These are phyloP conservation scores for Didymella lethalis DNA, from an alignment of 2,329 filamentous ascomycete species.

Conservation along the genomic window DNA sequence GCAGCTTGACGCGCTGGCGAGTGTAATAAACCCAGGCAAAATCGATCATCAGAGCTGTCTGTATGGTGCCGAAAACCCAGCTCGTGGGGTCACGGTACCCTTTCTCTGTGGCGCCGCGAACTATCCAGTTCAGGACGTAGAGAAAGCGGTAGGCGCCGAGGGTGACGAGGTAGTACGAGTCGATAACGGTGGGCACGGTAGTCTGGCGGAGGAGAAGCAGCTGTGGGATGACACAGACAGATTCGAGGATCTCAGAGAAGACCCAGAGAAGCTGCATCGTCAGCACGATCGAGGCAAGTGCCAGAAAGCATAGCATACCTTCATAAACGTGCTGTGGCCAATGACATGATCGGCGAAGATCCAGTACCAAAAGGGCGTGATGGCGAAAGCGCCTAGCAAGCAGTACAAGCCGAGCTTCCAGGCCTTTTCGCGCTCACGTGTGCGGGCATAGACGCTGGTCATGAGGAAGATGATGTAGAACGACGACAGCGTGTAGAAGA, in stretches of 20 bases:
- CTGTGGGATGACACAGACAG: conserved; percentile 88
- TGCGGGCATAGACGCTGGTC: conserved; percentile 84
- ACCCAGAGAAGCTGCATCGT: conserved; percentile 74
- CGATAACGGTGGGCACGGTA: conserved; percentile 93
- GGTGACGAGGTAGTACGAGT: conserved; percentile 92
- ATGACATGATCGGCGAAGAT: conserved; percentile 67
- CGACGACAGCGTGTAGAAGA: conserved; percentile 85
- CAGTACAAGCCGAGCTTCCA: conserved; percentile 86
- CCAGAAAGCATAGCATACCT: conserved; percentile 39
- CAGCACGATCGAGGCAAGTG: not conserved
- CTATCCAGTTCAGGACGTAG: conserved; percentile 92
- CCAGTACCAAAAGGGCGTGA: conserved; percentile 76
- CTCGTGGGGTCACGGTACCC: conserved; percentile 72
- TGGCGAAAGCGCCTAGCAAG: conserved; percentile 68
- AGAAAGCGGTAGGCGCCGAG: conserved; percentile 87
- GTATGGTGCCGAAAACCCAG: conserved; percentile 85
- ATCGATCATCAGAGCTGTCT: conserved; percentile 89
- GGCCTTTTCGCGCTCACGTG: conserved; percentile 88
- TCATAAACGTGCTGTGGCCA: conserved; percentile 43
- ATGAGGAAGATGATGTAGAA: conserved; percentile 88
- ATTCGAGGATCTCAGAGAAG: conserved; percentile 92
- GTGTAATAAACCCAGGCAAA: conserved; percentile 98
- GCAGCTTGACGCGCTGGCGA: conserved; percentile 90
- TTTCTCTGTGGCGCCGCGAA: conserved; percentile 66
- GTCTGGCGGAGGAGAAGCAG: conserved; percentile 91